Conservation (phyloP, 2,329 filamentous ascomycete species). For the Stachybotrys chartarum region DNA sequence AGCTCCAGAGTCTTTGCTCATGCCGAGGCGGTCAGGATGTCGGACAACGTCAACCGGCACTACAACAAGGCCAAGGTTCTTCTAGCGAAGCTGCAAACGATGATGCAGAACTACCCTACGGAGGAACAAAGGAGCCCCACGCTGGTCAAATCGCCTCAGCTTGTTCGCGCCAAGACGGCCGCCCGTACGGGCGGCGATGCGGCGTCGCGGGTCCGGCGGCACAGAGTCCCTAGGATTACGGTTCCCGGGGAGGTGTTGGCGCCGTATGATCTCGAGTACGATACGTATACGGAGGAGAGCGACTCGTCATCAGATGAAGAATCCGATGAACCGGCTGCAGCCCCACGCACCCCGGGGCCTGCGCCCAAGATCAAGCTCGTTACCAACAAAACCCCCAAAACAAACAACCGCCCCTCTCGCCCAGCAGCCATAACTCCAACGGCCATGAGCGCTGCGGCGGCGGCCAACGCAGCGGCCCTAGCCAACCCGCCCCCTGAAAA, state of each 20-base stretch:
- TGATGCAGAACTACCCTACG: constrained; percentile 53
- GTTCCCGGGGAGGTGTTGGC: constrained; percentile 60
- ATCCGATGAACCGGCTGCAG: constrained; percentile 30
- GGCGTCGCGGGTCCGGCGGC: constrained; percentile 38
- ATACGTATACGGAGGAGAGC: constrained; percentile 46
- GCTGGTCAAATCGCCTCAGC: constrained; percentile 45
- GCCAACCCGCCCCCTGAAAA: constrained; percentile 54
- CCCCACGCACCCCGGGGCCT: constrained; percentile 26
- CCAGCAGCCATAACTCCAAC: constrained; percentile 26
- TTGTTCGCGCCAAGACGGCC: constrained; percentile 40
- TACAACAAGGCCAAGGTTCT: constrained; percentile 53
- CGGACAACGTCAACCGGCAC: constrained; percentile 56
- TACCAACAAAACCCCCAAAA: constrained; percentile 33
- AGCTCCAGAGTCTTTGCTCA: constrained; percentile 51
- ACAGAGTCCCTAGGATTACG: constrained; percentile 49
- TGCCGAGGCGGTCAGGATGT: constrained; percentile 56
- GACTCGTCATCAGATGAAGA: constrained; percentile 47
- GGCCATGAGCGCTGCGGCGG: constrained; percentile 28
- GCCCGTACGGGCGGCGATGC: constrained; percentile 35
- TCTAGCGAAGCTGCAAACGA: constrained; percentile 49
- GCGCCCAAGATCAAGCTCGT: constrained; percentile 44
- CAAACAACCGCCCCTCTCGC: constrained; percentile 31
- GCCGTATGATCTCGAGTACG: constrained; percentile 58
- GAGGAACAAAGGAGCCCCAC: constrained; percentile 47
- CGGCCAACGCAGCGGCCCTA: constrained; percentile 31